Evolutionary conservation across 345 rosid genomes (phyloP).

Genomic region (Hirschfeldia incana): DNA sequence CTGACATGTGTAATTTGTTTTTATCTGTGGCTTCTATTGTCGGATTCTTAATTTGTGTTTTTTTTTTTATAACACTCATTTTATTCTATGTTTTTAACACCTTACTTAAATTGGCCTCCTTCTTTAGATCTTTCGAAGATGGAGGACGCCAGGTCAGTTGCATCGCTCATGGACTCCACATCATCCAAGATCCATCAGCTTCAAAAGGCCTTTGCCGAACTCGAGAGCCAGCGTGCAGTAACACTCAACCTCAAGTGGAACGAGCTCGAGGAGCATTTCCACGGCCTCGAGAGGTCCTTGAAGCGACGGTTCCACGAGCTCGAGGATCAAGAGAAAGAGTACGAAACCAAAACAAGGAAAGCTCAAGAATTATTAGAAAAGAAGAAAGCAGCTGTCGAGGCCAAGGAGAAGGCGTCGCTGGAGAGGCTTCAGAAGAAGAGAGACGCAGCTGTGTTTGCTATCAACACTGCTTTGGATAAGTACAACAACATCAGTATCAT

Average conservation of each 20-base stretch:
- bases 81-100: too few relatives aligned
- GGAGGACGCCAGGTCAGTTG: slow-evolving; percentile 76
- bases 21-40: too few relatives aligned
- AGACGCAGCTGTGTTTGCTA: slow-evolving; percentile 74
- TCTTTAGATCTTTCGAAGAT: slow-evolving; percentile 45
- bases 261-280: slow-evolving; percentile 96
- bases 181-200: slow-evolving; percentile 92
- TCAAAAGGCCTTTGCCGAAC: slow-evolving; percentile 99
- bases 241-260: slow-evolving; percentile 92
- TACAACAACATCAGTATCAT: slow-evolving; percentile 60
- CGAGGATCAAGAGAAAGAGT: slow-evolving; percentile 92
- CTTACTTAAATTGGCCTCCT: too few relatives aligned
- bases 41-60: background rate
- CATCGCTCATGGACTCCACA: slow-evolving; percentile 77
- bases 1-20: too few relatives aligned
- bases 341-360: slow-evolving; percentile 69
- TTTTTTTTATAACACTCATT: background rate
- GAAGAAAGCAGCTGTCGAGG: slow-evolving; percentile 78
- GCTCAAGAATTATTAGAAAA: slow-evolving; percentile 74
- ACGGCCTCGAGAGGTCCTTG: slow-evolving; percentile 95
- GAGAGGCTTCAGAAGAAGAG: slow-evolving; percentile 86
- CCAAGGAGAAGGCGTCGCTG: slow-evolving; percentile 75
- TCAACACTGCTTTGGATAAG: slow-evolving; percentile 68
- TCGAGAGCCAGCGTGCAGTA: slow-evolving; percentile 87
- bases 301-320: slow-evolving; percentile 96